Base-by-base conservation (phyloP, 345 rosid genomes). In the Sisymbrium altissimum region DNA sequence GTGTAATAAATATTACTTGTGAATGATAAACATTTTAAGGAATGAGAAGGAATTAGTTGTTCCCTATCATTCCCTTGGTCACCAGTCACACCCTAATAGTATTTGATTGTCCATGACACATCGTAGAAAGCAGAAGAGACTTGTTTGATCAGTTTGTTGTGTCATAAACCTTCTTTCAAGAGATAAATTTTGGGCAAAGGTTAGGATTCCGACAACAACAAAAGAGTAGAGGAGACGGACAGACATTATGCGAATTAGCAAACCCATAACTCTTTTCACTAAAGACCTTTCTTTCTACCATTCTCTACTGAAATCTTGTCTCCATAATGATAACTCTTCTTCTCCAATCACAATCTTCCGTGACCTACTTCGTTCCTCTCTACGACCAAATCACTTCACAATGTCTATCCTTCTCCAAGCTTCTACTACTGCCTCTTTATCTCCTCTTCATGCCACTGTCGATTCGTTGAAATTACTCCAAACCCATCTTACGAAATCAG, bases 321-420 rank as follows among this genome's bases (percentile, higher is more conserved):
- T 49, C 25, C 78, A 85, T 68, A 61, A 78, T 52, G 76, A 70
- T 63, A 63, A 13, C 66, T 54, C 85, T 15, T 77, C 73, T 30
- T 81, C 90, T 23, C 74, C 85, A 1, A 52, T 87, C 25, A 23
- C 71, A 70, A 25, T 83, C 78, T 83, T 89, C 58, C 86, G 88
- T 64, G 86, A 78, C 25, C 58, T 92, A 53, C 78, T 89, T 3
- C 88, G 80, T 32, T 84, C 75, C 13, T 43, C 58, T 54, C 50
- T 81, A 57, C 84, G 30, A 55, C 91, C 96, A 65, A 81, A 67
- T 58, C 84, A 86, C 52, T 57, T 84, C 49, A 86, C 91, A 33
- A 84, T 88, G 75, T 87, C 91, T 45, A 60, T 82, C 33, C 80
- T 88, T 40, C 79, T 86, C 27, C 86, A 85, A 74, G 73, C 85